Evolutionary conservation across 306 rosid species (phyloP).

Genomic region (Datisca glomerata): DNA sequence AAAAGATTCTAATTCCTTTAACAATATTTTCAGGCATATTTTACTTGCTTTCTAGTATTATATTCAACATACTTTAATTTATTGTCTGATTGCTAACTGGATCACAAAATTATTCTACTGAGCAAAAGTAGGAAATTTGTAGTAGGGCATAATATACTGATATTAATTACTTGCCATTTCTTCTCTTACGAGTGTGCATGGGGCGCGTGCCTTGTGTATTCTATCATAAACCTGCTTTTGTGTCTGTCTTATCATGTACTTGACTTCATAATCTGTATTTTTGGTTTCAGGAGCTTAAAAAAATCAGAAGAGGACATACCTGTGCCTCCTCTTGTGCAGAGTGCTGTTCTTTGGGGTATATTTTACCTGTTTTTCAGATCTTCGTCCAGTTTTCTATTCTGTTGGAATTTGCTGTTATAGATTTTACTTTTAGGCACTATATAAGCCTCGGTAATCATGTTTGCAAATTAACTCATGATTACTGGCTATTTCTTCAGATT

Average conservation of each 20-base stretch:
- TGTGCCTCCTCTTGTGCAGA: conserved; percentile 79
- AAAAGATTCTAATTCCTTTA: no score
- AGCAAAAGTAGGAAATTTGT: no score
- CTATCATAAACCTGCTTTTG: no score
- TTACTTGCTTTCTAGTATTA: no score
- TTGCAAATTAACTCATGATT: background rate
- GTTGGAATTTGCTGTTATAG: background rate
- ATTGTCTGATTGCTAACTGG: background rate
- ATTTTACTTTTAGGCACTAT: background rate
- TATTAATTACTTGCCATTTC: no score
- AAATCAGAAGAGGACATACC: conserved; percentile 93
- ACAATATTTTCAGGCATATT: no score
- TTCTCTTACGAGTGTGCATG: background rate
- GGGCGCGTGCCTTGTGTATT: no score
- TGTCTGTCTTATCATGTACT: background rate
- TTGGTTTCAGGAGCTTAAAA: conserved; percentile 55
- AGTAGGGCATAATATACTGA: no score
- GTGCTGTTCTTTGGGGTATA: conserved; percentile 62
- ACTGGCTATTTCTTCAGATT: background rate
- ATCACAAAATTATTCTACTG: no score
- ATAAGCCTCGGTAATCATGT: background rate
- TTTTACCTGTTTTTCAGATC: conserved; percentile 3
- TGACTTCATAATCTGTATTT: conserved; percentile 2
- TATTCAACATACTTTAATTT: no score
- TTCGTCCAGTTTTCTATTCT: background rate